phyloP scores from a whole-genome alignment of 2,329 filamentous ascomycete genomes.

The Knufia fluminis region DNA sequence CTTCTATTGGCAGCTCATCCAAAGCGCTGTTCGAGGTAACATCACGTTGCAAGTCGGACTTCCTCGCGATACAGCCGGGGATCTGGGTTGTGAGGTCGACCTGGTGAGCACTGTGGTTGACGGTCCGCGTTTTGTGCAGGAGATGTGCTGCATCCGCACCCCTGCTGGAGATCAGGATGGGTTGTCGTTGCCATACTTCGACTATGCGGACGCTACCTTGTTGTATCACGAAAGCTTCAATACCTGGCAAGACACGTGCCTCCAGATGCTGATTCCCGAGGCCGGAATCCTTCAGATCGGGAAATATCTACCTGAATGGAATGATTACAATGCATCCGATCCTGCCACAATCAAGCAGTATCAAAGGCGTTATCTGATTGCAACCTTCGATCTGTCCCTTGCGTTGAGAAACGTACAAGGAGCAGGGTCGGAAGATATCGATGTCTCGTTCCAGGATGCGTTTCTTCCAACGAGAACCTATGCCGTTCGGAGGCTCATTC shows the following conservation, averaged over 20 bases:
- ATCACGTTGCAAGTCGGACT: neutral
- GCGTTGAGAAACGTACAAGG: too few species aligned
- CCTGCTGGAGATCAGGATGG: constrained; percentile 4
- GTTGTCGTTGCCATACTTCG: constrained; percentile 1
- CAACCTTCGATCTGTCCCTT: neutral
- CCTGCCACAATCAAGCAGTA: neutral
- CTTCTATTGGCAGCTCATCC: neutral
- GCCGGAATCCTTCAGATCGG: neutral
- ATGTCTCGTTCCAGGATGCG: neutral
- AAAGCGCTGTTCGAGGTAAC: neutral
- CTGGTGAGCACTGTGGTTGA: neutral
- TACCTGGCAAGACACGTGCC: neutral
- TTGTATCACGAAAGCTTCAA: neutral
- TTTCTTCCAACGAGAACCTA: constrained; percentile 1
- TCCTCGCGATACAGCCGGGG: neutral
- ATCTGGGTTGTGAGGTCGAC: neutral
- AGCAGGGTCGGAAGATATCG: neutral
- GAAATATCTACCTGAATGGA: neutral
- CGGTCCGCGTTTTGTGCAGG: neutral
- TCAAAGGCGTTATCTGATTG: neutral
- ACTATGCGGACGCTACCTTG: constrained; percentile 5
- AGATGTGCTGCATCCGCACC: neutral
- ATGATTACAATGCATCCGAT: neutral
- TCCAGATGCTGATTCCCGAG: neutral
- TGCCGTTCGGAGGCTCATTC: neutral